A percentile compares a stretch with the other conserved stretches of the same genome.
Conservation (phyloP, 176 grass and related monocot genomes). For the Ananas comosus region DNA sequence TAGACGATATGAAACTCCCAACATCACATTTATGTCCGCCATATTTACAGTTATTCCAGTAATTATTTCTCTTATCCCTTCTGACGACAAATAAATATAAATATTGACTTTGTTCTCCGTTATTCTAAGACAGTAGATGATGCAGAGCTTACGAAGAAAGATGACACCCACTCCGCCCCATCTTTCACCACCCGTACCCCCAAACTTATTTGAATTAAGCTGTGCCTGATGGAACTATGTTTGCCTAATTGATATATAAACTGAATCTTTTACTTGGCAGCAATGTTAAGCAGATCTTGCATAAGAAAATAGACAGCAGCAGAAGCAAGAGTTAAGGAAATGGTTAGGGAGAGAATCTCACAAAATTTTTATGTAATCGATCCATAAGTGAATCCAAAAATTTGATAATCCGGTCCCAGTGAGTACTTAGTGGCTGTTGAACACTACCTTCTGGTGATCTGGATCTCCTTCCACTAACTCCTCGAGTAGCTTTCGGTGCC, state of each 20-base stretch:
- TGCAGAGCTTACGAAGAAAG: too few species aligned
- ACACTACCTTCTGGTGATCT: slow-evolving; percentile 45
- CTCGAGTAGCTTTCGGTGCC: slow-evolving; percentile 79
- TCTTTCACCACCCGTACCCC: too few species aligned
- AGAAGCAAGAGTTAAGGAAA: slow-evolving; percentile 1
- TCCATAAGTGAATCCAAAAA: slow-evolving; percentile 86
- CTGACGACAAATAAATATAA: too few species aligned
- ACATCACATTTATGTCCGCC: background rate
- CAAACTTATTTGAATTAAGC: too few species aligned
- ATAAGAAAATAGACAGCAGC: background rate
- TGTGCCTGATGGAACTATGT: too few species aligned
- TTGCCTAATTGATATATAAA: too few species aligned
- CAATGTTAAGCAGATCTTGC: slow-evolving; percentile 2
- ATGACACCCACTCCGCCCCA: too few species aligned
- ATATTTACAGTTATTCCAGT: too few species aligned
- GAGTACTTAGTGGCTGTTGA: slow-evolving; percentile 50
- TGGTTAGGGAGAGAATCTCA: slow-evolving; percentile 30
- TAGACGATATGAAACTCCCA: background rate
- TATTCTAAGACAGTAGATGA: too few species aligned
- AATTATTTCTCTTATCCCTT: too few species aligned
- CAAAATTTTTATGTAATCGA: slow-evolving; percentile 57
- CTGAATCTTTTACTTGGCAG: too few species aligned
- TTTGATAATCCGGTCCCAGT: slow-evolving; percentile 76
- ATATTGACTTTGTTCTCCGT: too few species aligned
- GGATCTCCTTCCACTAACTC: slow-evolving; percentile 37